Conservation (phyloP, 306 rosid genomes). For the Cucumis sativus region DNA sequence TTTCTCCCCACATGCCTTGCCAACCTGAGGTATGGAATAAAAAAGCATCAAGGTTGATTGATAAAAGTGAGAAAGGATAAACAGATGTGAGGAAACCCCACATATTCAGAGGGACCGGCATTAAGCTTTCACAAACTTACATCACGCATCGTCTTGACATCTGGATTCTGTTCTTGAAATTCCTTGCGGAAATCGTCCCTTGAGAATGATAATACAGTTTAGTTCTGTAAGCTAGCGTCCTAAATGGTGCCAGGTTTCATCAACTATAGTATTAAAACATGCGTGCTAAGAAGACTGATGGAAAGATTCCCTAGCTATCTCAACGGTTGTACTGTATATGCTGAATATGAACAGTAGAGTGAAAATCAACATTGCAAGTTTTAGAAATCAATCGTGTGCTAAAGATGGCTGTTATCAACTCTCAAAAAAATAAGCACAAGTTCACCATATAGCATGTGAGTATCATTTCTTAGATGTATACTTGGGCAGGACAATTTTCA, state of each 20-base stretch:
- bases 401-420: background rate
- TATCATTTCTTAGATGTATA: background rate
- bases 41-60: slow-evolving; percentile 9
- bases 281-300: background rate
- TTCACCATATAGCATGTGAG: background rate
- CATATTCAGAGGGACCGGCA: background rate
- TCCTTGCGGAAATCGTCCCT: slow-evolving; percentile 95
- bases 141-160: slow-evolving; percentile 75
- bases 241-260: background rate
- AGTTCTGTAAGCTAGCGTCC: slow-evolving; percentile 9
- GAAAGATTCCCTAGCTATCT: background rate
- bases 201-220: slow-evolving; percentile 19
- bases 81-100: background rate
- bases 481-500: background rate
- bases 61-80: background rate
- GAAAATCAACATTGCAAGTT: background rate
- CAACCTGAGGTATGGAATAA: slow-evolving; percentile 46
- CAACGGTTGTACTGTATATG: background rate
- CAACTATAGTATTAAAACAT: slow-evolving; percentile 1
- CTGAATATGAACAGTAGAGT: background rate
- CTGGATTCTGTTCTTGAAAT: slow-evolving; percentile 75
- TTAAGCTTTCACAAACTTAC: slow-evolving; percentile 24
- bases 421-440: background rate
- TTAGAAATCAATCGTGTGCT: background rate
- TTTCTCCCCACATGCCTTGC: slow-evolving; percentile 94